phyloP scores from a whole-genome alignment of 2,329 filamentous ascomycete species.

The Fusarium praegraminearum region DNA sequence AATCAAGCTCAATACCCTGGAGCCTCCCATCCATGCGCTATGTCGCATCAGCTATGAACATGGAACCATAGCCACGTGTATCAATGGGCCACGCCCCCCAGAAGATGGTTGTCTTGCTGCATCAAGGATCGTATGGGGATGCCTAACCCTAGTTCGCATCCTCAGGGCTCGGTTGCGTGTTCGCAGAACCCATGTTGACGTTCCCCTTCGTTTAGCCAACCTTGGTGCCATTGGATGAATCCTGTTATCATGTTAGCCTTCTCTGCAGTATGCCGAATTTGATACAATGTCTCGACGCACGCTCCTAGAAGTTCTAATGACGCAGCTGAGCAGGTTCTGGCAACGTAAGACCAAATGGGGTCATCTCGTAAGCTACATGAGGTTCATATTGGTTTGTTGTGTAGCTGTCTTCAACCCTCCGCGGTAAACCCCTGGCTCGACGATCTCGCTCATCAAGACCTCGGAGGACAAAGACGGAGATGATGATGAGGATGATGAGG shows the following conservation, averaged over 20 bases:
- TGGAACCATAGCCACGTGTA: not conserved
- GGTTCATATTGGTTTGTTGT: not conserved
- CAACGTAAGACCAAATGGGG: not conserved
- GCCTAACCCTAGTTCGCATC: slow-evolving; percentile 4
- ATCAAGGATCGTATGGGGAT: not conserved
- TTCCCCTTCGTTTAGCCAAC: slow-evolving; percentile 3
- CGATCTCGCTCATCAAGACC: slow-evolving; percentile 25
- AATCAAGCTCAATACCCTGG: not conserved
- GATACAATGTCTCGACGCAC: slow-evolving; percentile 13
- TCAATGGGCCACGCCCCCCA: not conserved
- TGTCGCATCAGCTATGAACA: slow-evolving; percentile 1
- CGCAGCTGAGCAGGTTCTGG: not conserved
- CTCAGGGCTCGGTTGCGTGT: not conserved
- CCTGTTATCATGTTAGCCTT: slow-evolving; percentile 3
- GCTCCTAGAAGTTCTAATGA: not conserved
- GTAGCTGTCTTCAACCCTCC: slow-evolving; percentile 29
- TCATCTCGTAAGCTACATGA: not conserved
- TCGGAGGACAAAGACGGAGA: slow-evolving; percentile 43
- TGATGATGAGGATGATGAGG: slow-evolving; percentile 28
- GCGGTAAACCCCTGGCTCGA: slow-evolving; percentile 6
- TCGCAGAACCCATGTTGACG: not conserved
- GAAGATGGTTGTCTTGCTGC: not conserved
- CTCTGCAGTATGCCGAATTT: not conserved
- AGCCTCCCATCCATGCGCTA: not conserved
- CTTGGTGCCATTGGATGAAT: not conserved